Conservation (phyloP, 192 early-diverging fungal species). For the Phycomyces blakesleeanus region DNA sequence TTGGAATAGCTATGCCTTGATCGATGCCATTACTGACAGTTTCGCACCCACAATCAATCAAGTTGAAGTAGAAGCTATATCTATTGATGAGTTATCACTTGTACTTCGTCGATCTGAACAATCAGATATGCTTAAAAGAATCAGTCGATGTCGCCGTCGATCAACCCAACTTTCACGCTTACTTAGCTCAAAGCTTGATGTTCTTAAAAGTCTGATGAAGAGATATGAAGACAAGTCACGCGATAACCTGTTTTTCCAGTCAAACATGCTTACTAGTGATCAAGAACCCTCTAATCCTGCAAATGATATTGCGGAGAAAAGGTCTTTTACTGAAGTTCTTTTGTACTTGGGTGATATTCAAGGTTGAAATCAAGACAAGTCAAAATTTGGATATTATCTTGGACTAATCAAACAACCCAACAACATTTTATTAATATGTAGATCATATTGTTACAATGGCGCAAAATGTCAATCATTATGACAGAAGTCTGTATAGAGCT, state of each 20-base stretch:
- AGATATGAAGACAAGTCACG: constrained; percentile 41
- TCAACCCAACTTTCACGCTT: constrained; percentile 48
- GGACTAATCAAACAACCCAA: too few relatives aligned
- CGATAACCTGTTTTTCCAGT: constrained; percentile 3
- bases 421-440: neutral
- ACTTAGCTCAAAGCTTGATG: constrained; percentile 50
- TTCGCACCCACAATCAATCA: constrained; percentile 72
- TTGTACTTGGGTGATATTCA: constrained; percentile 80
- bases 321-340: constrained; percentile 49
- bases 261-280: neutral
- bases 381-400: too few relatives aligned
- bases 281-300: neutral
- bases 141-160: constrained; percentile 46
- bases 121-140: constrained; percentile 49
- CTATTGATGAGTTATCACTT: constrained; percentile 79
- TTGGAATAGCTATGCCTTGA: constrained; percentile 63
- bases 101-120: constrained; percentile 69
- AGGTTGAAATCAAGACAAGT: constrained; percentile 31
- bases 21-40: constrained; percentile 77
- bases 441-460: constrained; percentile 73
- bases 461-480: constrained; percentile 65
- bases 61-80: constrained; percentile 76
- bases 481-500: constrained; percentile 65
- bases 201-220: constrained; percentile 54
- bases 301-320: constrained; percentile 20